Base-by-base conservation (phyloP, 208 protist species). In the Crithidia thermophila region DNA sequence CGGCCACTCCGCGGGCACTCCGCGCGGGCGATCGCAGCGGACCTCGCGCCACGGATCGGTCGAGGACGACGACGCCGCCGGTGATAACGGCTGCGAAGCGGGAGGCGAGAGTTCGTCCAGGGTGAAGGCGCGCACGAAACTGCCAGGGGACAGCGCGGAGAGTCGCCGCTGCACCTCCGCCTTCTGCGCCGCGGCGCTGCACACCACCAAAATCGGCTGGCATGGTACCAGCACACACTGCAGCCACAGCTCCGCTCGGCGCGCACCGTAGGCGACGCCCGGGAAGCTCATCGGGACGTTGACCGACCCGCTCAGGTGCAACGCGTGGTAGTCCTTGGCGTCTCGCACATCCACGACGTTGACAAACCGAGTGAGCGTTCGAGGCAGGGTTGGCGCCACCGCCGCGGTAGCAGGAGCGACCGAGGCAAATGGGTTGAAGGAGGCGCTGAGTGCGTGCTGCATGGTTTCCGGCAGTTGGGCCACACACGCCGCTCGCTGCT, bases 261-360 rank as follows among this genome's bases (percentile, higher is more conserved):
- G 90, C 3, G 85, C 88, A 11, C 85, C 83, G 58, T 82, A 91
- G 2, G 65, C 75, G 27, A 43, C 64, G n/a, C 75, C 79, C 11
- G 88, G 88, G 53, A 90, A 94, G 45, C 70, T 91, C 85, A 94
- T 90, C 3, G 88, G 85, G 27, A 91, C 67, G 58, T 82, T 85
- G 11, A 91, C 75, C 30, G 83, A 60, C 40, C 82, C 85, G 23
- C 69, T 46, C 1, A 91, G 16, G 67, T 94, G 88, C 49, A 66
- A 59, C 28, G 36, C 59, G 69, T 85, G 80, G 56, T 94, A 90
- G 18, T 77, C 75, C 11, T 61, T 31, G 6, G 70, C 70, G 23
- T 80, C 72, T 13, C 88, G 78, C 23, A 85, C 72, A 60, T 94
- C 88, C 8, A 94, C 14, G 39, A 91, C 40, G 23, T 91, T 64